Conservation (phyloP, 129 eudicot genomes). For the Daucus carota region DNA sequence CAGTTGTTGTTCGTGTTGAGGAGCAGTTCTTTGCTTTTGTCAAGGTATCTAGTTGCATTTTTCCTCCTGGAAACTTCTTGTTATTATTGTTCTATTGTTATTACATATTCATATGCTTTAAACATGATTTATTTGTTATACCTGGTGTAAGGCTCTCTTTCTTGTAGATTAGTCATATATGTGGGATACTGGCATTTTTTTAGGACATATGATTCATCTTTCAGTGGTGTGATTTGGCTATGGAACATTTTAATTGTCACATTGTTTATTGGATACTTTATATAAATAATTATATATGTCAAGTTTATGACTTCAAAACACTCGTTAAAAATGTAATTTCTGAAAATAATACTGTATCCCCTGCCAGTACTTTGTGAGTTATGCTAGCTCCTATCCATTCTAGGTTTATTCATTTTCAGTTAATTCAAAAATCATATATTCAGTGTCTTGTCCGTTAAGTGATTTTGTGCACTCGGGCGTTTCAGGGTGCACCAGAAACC, state of each 20-base stretch:
- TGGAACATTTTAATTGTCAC: neutral
- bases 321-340: too few relatives aligned
- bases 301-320: too few relatives aligned
- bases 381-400: too few relatives aligned
- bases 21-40: slow-evolving; percentile 83
- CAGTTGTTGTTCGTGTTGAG: slow-evolving; percentile 88
- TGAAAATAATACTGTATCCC: too few relatives aligned
- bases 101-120: neutral
- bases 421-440: neutral
- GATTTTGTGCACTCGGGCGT: neutral
- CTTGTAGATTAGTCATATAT: neutral
- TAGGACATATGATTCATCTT: neutral
- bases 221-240: neutral
- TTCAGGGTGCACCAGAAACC: slow-evolving; percentile 98
- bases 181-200: neutral
- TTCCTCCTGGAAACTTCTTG: neutral
- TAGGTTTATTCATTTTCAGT: neutral
- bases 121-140: neutral
- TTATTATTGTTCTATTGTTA: neutral
- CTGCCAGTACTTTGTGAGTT: too few relatives aligned
- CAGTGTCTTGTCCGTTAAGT: neutral
- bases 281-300: too few relatives aligned
- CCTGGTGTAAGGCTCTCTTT: neutral
- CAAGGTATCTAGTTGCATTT: slow-evolving; percentile 45
- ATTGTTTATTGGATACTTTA: neutral